A percentile compares a stretch with the other conserved stretches of the same genome.
Conservation (phyloP, 768 basidiomycete species). For the Tylopilus sp. region DNA sequence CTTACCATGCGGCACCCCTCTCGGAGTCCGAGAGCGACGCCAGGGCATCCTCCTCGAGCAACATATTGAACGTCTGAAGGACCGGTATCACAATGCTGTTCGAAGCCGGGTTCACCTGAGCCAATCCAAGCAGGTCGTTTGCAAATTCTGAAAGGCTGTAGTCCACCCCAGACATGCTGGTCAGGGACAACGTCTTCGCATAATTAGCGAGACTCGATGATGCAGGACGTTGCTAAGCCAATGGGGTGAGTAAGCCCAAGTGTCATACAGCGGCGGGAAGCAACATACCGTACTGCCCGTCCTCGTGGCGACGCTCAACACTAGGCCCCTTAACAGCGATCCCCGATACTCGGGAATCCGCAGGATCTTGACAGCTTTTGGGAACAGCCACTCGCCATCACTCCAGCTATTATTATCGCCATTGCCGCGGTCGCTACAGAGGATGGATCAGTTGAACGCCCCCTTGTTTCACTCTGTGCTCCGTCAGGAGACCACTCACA, state of each 20-base stretch:
- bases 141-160: constrained; percentile 54
- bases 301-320: constrained; percentile 79
- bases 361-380: constrained; percentile 64
- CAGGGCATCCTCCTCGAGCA: constrained; percentile 69
- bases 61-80: constrained; percentile 67
- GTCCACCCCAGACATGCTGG: constrained; percentile 19
- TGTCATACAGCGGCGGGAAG: constrained; percentile 4
- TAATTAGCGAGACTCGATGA: constrained; percentile 59
- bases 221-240: constrained; percentile 62
- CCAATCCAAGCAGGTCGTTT: constrained; percentile 54
- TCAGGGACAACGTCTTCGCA: constrained; percentile 48
- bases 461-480: too few species aligned
- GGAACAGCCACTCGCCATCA: constrained; percentile 72
- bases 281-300: constrained; percentile 78
- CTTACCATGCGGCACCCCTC: constrained; percentile 53
- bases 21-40: constrained; percentile 42
- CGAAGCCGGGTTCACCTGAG: constrained; percentile 48
- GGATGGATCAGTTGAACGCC: constrained; percentile 1
- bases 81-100: constrained; percentile 83
- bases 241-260: constrained; percentile 17
- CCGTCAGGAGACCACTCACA: constrained; percentile 33
- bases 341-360: constrained; percentile 59
- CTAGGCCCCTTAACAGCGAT: constrained; percentile 62
- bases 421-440: constrained; percentile 33
- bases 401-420: constrained; percentile 53